These are phyloP conservation scores for Penicillium daleae DNA, from an alignment of 495 filamentous ascomycete genomes.

Conservation along the genomic window DNA sequence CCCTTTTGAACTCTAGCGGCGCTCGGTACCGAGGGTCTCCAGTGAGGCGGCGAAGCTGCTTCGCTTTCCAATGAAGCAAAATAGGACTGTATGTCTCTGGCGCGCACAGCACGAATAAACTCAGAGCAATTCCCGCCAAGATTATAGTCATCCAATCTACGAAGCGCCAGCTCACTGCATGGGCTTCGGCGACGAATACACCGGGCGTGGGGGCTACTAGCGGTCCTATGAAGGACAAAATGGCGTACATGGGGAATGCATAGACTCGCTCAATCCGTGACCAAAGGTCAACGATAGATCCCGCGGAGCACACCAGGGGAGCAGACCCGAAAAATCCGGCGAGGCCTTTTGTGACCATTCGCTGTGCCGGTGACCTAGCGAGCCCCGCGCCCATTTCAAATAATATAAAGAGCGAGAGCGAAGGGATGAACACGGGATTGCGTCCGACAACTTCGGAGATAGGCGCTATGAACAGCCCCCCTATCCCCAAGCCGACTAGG, in stretches of 20 bases:
- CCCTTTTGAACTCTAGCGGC: constrained; percentile 44
- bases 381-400: constrained; percentile 50
- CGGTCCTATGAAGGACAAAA: constrained; percentile 48
- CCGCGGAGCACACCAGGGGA: constrained; percentile 39
- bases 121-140: constrained; percentile 37
- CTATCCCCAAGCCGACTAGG: constrained; percentile 59
- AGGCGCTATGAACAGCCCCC: constrained; percentile 44
- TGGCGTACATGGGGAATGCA: constrained; percentile 47
- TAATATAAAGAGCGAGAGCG: constrained; percentile 43
- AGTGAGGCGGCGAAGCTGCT: constrained; percentile 46
- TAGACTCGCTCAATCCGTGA: constrained; percentile 48
- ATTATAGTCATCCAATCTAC: constrained; percentile 51
- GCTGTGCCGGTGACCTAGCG: constrained; percentile 42
- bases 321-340: constrained; percentile 51
- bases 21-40: constrained; percentile 34
- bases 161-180: constrained; percentile 45
- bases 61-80: constrained; percentile 51
- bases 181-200: constrained; percentile 36
- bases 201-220: constrained; percentile 50
- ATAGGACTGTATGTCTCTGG: constrained; percentile 55
- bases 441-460: constrained; percentile 57
- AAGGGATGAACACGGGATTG: constrained; percentile 52
- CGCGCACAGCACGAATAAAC: constrained; percentile 40
- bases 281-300: constrained; percentile 45
- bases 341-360: constrained; percentile 45